Evolutionary conservation across 768 basidiomycete genomes (phyloP).

Genomic region (Pulveroboletus sp.): DNA sequence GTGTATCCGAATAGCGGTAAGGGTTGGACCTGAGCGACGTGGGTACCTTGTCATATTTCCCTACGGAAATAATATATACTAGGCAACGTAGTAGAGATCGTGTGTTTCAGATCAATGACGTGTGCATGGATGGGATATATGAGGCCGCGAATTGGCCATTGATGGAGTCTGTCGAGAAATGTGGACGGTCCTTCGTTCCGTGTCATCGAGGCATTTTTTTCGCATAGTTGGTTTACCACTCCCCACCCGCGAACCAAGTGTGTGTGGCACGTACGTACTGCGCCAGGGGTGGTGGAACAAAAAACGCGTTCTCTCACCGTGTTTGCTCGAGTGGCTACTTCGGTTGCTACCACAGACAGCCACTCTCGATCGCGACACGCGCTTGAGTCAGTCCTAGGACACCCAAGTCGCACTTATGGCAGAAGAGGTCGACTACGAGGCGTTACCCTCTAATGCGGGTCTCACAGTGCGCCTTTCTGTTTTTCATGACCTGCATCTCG

Average conservation of each 20-base stretch:
- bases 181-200: constrained; percentile 1
- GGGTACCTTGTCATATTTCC: neutral
- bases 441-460: constrained; percentile 70
- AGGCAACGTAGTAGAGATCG: neutral
- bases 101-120: neutral
- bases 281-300: constrained; percentile 4
- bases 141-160: neutral
- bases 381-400: neutral
- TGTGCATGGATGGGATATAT: neutral
- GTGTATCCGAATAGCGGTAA: neutral
- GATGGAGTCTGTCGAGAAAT: neutral
- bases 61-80: constrained; percentile 1
- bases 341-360: too few species aligned
- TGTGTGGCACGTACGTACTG: constrained; percentile 2
- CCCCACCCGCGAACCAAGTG: neutral
- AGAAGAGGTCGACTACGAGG: constrained; percentile 60
- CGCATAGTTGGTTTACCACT: constrained; percentile 3
- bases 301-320: constrained; percentile 8
- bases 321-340: neutral
- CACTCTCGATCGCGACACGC: too few species aligned
- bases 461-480: constrained; percentile 48
- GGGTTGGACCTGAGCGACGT: too few species aligned
- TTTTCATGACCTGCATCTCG: constrained; percentile 12
- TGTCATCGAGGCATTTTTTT: constrained; percentile 8
- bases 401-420: constrained; percentile 28